Evolutionary conservation across 1,284 basidiomycete species (phyloP).

Genomic region (Meripilus lineatus): DNA sequence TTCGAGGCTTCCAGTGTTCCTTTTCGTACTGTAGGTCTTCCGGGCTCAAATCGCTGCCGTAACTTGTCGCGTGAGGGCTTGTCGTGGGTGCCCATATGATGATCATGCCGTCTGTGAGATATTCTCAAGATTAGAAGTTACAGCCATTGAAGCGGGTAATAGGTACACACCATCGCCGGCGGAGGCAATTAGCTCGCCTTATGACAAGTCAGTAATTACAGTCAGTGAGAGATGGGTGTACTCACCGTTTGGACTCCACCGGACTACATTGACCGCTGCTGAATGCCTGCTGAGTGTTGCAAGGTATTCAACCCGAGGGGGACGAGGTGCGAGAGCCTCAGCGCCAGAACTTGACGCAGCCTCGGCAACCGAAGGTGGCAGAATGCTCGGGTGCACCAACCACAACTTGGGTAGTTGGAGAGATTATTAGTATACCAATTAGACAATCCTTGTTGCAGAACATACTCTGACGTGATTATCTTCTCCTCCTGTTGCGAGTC

Average conservation of each 20-base stretch:
- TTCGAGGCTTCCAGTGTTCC: conserved; percentile 93
- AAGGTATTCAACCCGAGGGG: conserved; percentile 93
- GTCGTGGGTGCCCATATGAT: conserved; percentile 91
- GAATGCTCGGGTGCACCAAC: conserved; percentile 91
- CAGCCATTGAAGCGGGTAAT: conserved; percentile 3
- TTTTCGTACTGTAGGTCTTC: conserved; percentile 89
- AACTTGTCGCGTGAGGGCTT: conserved; percentile 63
- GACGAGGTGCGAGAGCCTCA: conserved; percentile 47
- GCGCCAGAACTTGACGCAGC: conserved; percentile 36
- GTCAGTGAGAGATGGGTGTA: conserved; percentile 11
- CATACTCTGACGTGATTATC: conserved; percentile 95
- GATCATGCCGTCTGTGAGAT: conserved; percentile 83
- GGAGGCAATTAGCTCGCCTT: conserved; percentile 86
- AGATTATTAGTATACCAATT: conserved; percentile 1
- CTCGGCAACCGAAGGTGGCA: conserved; percentile 60
- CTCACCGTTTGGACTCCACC: conserved; percentile 92
- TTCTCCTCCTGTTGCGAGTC: conserved; percentile 92
- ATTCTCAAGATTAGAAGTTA: too few relatives aligned
- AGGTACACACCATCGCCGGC: conserved; percentile 78
- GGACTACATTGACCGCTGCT: conserved; percentile 93
- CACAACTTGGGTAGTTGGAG: conserved; percentile 57
- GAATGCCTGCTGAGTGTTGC: conserved; percentile 93
- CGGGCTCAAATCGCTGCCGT: conserved; percentile 68
- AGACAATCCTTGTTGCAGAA: conserved; percentile 14
- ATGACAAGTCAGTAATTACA: conserved; percentile 6